phyloP scores from a whole-genome alignment of 257 asterid species.

The Orobanche coerulescens region DNA sequence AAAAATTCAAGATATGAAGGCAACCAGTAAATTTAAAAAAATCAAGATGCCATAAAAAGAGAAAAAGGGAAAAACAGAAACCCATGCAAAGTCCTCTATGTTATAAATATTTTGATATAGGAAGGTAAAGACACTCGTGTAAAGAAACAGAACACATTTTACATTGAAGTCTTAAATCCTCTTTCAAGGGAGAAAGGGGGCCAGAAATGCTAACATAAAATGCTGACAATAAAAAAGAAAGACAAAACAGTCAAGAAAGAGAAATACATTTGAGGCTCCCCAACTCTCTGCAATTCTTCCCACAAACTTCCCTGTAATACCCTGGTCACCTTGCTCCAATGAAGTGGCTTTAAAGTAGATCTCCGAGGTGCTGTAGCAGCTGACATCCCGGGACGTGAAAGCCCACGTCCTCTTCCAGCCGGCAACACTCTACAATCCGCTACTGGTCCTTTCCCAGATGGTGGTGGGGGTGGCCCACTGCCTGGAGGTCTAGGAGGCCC shows the following conservation, averaged over 20 bases:
- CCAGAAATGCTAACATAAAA: constrained; percentile 13
- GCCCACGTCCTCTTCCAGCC: constrained; percentile 66
- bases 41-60: constrained; percentile 13
- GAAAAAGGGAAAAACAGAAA: constrained; percentile 11
- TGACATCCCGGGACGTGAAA: constrained; percentile 50
- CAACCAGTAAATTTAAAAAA: not conserved
- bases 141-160: constrained; percentile 3
- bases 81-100: constrained; percentile 5
- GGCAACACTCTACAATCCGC: constrained; percentile 57
- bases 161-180: not conserved
- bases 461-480: constrained; percentile 60
- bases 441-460: constrained; percentile 67
- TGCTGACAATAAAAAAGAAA: not conserved
- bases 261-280: constrained; percentile 79
- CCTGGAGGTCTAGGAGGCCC: constrained; percentile 45
- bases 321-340: constrained; percentile 98
- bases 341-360: constrained; percentile 89
- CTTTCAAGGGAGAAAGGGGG: not conserved
- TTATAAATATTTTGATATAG: constrained; percentile 10
- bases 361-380: constrained; percentile 48
- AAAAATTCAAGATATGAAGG: too few species aligned
- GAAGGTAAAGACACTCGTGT: constrained; percentile 11
- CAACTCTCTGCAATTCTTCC: constrained; percentile 91
- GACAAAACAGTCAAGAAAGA: constrained; percentile 25
- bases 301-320: constrained; percentile 97